These are phyloP conservation scores for Zea mays DNA, from an alignment of 176 grass and related monocot genomes.

Conservation along the genomic window Zm-B73-REFERENCE-NAM-5.0 NC_050100.1:137551001-137551500, in stretches of 20 bases:
- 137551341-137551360: constrained; percentile 39
- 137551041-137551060: constrained; percentile 2
- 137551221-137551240: constrained; percentile 2
- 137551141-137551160: background rate
- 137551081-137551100: background rate
- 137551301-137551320: constrained; percentile 11
- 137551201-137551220: background rate
- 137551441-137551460: constrained; percentile 2
- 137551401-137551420: constrained; percentile 10
- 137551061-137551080: background rate
- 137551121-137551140: constrained; percentile 1
- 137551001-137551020: constrained; percentile 3
- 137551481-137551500: background rate
- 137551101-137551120: background rate
- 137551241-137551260: constrained; percentile 9
- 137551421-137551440: background rate
- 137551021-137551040: background rate
- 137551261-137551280: background rate
- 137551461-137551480: background rate
- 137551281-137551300: constrained; percentile 13
- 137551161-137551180: background rate
- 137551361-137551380: constrained; percentile 38
- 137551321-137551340: constrained; percentile 31
- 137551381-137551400: constrained; percentile 29
- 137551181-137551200: background rate